Percentiles rank a stretch among this genome's conserved stretches.
These are phyloP conservation scores for Macrophomina phaseolina DNA, from an alignment of 2,329 filamentous ascomycete species.

Conservation along the genomic window DNA sequence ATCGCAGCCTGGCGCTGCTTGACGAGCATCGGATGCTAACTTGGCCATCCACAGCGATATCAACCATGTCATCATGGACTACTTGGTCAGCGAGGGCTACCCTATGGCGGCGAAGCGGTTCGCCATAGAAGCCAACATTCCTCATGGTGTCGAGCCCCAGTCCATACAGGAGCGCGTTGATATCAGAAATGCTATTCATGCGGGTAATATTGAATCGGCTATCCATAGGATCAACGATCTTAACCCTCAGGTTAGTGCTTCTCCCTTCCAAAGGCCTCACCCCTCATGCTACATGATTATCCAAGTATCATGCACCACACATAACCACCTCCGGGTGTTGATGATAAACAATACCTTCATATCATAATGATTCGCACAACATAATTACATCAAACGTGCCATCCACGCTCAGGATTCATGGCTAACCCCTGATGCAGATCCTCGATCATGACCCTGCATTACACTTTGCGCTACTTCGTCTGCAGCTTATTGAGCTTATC, in stretches of 20 bases:
- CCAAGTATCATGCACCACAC: constrained; percentile 99
- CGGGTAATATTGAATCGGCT: constrained; percentile 82
- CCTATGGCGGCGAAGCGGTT: constrained; percentile 91
- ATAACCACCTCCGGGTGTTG: constrained; percentile 84
- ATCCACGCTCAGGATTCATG: not conserved
- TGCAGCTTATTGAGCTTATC: constrained; percentile 95
- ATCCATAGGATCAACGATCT: constrained; percentile 88
- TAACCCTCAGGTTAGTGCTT: constrained; percentile 79
- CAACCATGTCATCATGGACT: constrained; percentile 94
- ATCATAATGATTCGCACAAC: constrained; percentile 76
- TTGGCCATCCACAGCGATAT: constrained; percentile 72
- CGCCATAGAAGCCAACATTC: constrained; percentile 88
- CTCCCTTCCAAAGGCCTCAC: not conserved
- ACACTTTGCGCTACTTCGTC: constrained; percentile 86
- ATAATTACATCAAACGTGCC: constrained; percentile 27
- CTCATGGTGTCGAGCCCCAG: constrained; percentile 71
- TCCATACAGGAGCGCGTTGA: constrained; percentile 79
- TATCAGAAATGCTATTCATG: constrained; percentile 84
- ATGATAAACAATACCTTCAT: constrained; percentile 82
- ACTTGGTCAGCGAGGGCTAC: constrained; percentile 94
- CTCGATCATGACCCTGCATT: constrained; percentile 81
- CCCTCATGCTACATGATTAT: constrained; percentile 76
- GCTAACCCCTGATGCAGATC: constrained; percentile 64
- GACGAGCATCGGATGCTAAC: constrained; percentile 33
- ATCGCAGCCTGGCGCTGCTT: constrained; percentile 28